Evolutionary conservation across 1,284 basidiomycete genomes (phyloP), one percentile per base, ranked within the genome.

Genomic region (Leccinum solheimii): DNA sequence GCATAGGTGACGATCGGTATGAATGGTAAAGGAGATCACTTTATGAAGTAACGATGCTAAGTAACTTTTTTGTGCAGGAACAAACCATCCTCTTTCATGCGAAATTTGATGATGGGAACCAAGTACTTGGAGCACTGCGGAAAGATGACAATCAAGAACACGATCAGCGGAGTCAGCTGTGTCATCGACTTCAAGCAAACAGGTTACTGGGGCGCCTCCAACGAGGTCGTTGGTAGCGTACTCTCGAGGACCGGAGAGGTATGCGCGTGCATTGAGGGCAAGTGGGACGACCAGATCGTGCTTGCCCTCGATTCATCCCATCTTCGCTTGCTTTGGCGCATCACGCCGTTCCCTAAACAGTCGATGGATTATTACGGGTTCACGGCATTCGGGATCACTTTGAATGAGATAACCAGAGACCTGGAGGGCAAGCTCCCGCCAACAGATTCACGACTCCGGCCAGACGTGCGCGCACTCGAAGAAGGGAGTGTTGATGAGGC

Each of bases 121-220:
- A 95, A 95, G 71, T 96, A 95, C 74, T 82, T 96, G 40, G 94
- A 95, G 75, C 87, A 94, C 74, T 80, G 84, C 62, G 86, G 93
- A 64, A 83, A 87, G 73, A 84, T 93, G 84, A 82, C 80, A 21
- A 86, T 96, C 53, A 83, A 84, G 65, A 92, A 92, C 66, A 78
- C 75, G 3, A 77, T 77, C 21, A 83, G 81, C 16, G 79, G 82
- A 11, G 77, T 78, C 27, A 83, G 80, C 32, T 93, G 90, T 67
- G 78, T 85, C 13, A 74, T 95, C 21, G 88, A 92, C 53, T 95
- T 95, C 80, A 94, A 94, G 70, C 91, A 91, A 70, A 86, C 85
- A 52, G 89, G 90, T 14, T 93, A 92, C 74, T 93, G 90, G 86
- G 90, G 86, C 13, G 78, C 85, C n/a, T 81, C 86, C 8, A 94